Evolutionary conservation across 371 early-diverging fungal species (phyloP), one percentile per base, ranked within the genome.

Genomic region (Chytridiales sp.): DNA sequence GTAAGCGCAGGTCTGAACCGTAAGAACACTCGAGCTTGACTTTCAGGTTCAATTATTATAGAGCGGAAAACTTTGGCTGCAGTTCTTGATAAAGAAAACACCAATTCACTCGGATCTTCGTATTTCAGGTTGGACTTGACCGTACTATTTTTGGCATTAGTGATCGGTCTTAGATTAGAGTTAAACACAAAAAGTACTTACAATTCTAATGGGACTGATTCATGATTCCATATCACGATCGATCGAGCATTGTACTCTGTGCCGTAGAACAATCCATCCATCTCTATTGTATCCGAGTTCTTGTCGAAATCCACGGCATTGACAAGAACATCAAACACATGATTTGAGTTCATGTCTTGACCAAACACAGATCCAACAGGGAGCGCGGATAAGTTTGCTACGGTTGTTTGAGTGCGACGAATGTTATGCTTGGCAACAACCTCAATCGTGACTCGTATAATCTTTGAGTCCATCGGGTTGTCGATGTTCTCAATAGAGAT

Each of bases 11-110:
- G 87, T 34, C 81, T 65, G 35, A 83, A 78, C 15, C 85, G 75
- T 1, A 89, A 59, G 55, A 82, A 89, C 1, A 89, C 78, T 26
- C 87, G 76, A n/a, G 75, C 69, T 60, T 73, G 67, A 22, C 79
- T 78, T 57, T 83, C 79, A 0, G 86, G 78, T 5, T 80, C 79
- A 2, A 89, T 79, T 0, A 77, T 79, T 35, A 88, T 59, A n/a
- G 78, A 80, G 35, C 80, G 74, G 66, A 88, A 86, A 5, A 89
- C 66, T 61, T 84, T 86, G 4, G 80, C 81, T 0, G 82, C 74
- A 24, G 85, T 82, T n/a, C 85, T 70, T 3, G 87, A 85, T 5
- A 87, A 75, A 4, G 89, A 89, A 64, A 88, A 88, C 26, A 84
- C 51, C 17, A 89, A 69, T 67, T 89, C 87, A 0, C 81, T 78